Percentiles rank a stretch among this genome's conserved stretches.
Conservation (phyloP, 306 rosid species). For the Oxytropis ochrocephala region DNA sequence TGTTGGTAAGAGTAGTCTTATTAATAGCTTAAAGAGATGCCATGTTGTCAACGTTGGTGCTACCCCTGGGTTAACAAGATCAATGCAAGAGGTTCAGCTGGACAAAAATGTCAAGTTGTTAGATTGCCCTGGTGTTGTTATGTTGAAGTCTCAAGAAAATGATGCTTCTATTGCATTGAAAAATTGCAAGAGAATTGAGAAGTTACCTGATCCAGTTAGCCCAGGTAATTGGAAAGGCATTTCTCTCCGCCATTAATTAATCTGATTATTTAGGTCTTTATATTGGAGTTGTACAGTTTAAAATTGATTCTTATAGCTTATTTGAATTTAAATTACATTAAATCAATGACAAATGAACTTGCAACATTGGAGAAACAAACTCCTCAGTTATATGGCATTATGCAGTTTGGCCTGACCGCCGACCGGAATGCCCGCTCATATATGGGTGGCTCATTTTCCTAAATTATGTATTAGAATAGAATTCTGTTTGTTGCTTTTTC, state of each 20-base stretch:
- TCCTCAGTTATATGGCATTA: background rate
- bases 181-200: too few species aligned
- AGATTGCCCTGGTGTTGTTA: too few species aligned
- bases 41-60: slow-evolving; percentile 82
- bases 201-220: too few species aligned
- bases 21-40: slow-evolving; percentile 73
- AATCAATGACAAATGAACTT: background rate
- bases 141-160: too few species aligned
- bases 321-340: too few species aligned
- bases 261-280: background rate
- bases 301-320: too few species aligned
- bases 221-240: slow-evolving; percentile 28
- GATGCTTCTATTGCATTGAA: too few species aligned
- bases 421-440: background rate
- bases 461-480: too few species aligned
- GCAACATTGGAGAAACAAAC: background rate
- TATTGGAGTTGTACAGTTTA: background rate
- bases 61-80: slow-evolving; percentile 32
- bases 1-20: slow-evolving; percentile 97
- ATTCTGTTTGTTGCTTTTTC: too few species aligned
- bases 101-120: too few species aligned
- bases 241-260: background rate
- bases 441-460: too few species aligned
- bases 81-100: too few species aligned
- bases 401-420: background rate